Conservation (phyloP, 805 yeast genomes). For the Cyberlindnera xylosilytica region DNA sequence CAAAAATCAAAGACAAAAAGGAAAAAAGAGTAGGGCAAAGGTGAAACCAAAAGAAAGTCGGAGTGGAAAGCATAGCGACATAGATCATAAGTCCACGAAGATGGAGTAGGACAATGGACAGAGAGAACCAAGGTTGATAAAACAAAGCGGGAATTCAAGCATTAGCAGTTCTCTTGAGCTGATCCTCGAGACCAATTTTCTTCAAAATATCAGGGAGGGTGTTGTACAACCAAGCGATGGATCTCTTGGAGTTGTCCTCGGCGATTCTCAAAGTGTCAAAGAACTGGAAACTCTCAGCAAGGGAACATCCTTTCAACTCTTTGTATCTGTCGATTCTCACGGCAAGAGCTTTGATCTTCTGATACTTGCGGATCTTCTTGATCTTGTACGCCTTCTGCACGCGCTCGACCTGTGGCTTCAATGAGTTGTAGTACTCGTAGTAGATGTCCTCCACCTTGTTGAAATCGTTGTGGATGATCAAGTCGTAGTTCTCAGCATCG, state of each 20-base stretch:
- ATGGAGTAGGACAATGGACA: background rate
- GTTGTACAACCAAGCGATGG: conserved; percentile 37
- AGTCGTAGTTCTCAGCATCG: conserved; percentile 30
- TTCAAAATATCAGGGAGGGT: conserved; percentile 30
- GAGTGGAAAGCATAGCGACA: too few species aligned
- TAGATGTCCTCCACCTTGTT: conserved; percentile 31
- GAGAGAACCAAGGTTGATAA: background rate
- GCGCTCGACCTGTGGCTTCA: conserved; percentile 33
- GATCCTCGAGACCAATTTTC: conserved; percentile 28
- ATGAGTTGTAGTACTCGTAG: conserved; percentile 30
- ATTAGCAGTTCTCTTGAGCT: conserved; percentile 22
- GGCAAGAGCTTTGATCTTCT: conserved; percentile 35
- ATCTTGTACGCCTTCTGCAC: conserved; percentile 33
- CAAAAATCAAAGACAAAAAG: too few species aligned
- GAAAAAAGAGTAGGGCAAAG: too few species aligned
- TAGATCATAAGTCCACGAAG: background rate
- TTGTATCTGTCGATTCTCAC: conserved; percentile 34
- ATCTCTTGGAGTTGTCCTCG: conserved; percentile 30
- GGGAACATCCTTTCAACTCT: conserved; percentile 24
- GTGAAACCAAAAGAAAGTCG: too few species aligned
- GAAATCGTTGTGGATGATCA: conserved; percentile 31
- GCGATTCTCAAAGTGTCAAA: conserved; percentile 31
- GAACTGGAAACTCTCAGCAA: conserved; percentile 29
- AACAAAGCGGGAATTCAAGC: conserved; percentile 2
- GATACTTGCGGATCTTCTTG: conserved; percentile 35